phyloP scores from a whole-genome alignment of 2,329 filamentous ascomycete species.

The Colletotrichum incanum region DNA sequence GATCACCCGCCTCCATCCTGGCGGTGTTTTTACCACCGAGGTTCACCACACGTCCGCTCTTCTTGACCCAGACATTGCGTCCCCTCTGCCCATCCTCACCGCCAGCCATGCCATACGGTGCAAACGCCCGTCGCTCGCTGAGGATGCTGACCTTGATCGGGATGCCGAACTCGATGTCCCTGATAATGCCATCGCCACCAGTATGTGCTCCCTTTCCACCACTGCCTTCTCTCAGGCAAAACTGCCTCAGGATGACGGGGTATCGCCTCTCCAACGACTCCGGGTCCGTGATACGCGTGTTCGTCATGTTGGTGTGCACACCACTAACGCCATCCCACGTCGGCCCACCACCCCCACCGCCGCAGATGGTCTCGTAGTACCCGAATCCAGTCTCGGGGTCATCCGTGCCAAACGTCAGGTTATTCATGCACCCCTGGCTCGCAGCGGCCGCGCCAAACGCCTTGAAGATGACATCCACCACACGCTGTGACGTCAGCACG shows the following conservation, averaged over 20 bases:
- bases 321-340: conserved; percentile 82
- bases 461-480: conserved; percentile 79
- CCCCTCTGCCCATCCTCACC: conserved; percentile 79
- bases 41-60: conserved; percentile 61
- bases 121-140: conserved; percentile 78
- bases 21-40: conserved; percentile 74
- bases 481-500: conserved; percentile 54
- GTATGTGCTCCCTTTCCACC: conserved; percentile 74
- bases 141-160: conserved; percentile 80
- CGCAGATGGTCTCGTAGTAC: conserved; percentile 90
- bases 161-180: conserved; percentile 81
- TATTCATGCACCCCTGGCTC: conserved; percentile 85
- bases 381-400: conserved; percentile 74
- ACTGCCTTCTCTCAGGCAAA: conserved; percentile 74
- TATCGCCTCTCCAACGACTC: conserved; percentile 86
- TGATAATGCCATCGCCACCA: conserved; percentile 78
- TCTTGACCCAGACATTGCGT: conserved; percentile 77
- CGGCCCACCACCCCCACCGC: conserved; percentile 81
- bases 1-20: conserved; percentile 71
- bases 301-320: conserved; percentile 89
- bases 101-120: conserved; percentile 80
- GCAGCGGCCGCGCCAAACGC: conserved; percentile 83
- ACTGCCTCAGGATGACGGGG: conserved; percentile 80
- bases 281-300: conserved; percentile 86
- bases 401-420: conserved; percentile 84